Evolutionary conservation across 2,329 filamentous ascomycete species (phyloP).

Genomic region (Penicillium polonicum): DNA sequence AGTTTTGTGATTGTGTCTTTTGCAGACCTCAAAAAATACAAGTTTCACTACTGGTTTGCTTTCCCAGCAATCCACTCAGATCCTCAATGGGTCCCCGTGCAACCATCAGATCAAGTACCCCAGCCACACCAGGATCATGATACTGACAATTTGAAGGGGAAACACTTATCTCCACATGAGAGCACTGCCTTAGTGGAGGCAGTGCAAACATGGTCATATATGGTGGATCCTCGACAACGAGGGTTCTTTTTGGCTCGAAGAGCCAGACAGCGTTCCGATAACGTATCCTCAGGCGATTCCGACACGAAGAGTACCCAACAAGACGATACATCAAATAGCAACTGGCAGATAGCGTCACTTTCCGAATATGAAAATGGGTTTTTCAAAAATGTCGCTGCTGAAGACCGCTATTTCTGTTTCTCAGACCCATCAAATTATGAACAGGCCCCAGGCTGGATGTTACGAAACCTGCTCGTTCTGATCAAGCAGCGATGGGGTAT

Average conservation of each 20-base stretch:
- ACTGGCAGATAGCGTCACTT: conserved; percentile 75
- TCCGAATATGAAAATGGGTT: conserved; percentile 82
- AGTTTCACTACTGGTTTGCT: conserved; percentile 96
- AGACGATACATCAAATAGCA: neutral
- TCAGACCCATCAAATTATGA: conserved; percentile 90
- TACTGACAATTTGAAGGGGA: conserved; percentile 22
- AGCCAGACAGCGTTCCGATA: conserved; percentile 14
- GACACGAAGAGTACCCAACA: neutral
- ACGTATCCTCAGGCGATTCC: neutral
- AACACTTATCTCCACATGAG: conserved; percentile 63
- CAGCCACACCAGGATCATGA: conserved; percentile 3
- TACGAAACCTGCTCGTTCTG: conserved; percentile 84
- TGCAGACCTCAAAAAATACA: conserved; percentile 95
- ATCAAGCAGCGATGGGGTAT: conserved; percentile 79
- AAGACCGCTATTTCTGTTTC: conserved; percentile 81
- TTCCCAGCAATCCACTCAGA: conserved; percentile 92
- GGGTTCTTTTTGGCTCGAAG: conserved; percentile 91
- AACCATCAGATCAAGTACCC: conserved; percentile 27
- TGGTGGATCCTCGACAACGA: conserved; percentile 76
- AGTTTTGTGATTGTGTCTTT: conserved; percentile 89
- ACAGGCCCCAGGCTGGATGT: conserved; percentile 84
- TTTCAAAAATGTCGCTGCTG: conserved; percentile 68
- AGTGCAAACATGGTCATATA: conserved; percentile 84
- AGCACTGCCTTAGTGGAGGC: conserved; percentile 76
- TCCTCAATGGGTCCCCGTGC: conserved; percentile 70